These are phyloP conservation scores for Ballota nigra DNA, from an alignment of 257 asterid genomes.

Conservation along the genomic window DNA sequence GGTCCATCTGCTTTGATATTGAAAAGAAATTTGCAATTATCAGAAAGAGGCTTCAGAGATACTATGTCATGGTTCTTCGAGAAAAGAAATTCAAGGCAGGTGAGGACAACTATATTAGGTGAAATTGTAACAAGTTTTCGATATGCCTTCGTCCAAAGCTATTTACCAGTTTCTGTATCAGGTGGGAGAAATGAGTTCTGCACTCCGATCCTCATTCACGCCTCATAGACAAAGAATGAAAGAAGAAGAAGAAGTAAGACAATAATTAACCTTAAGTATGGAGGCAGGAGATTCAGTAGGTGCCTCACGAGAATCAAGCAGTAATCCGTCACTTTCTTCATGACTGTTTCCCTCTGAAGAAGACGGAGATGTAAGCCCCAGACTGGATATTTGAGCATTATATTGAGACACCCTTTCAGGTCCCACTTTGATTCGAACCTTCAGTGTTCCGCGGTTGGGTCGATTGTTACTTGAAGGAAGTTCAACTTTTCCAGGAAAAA, in stretches of 20 bases:
- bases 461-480: slow-evolving; percentile 42
- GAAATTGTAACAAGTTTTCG: slow-evolving; percentile 2
- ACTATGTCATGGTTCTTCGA: not conserved
- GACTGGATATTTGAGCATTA: slow-evolving; percentile 66
- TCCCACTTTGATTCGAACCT: slow-evolving; percentile 75
- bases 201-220: not conserved
- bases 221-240: not conserved
- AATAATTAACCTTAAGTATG: slow-evolving; percentile 60
- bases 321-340: slow-evolving; percentile 55
- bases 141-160: not conserved
- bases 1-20: slow-evolving; percentile 6
- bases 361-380: slow-evolving; percentile 87
- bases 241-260: not conserved
- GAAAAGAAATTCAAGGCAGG: slow-evolving; percentile 1
- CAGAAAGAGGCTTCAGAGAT: slow-evolving; percentile 12
- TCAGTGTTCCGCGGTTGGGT: slow-evolving; percentile 51
- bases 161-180: slow-evolving; percentile 12
- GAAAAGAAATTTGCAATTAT: not conserved
- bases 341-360: slow-evolving; percentile 70
- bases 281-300: slow-evolving; percentile 48
- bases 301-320: slow-evolving; percentile 38
- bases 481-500: slow-evolving; percentile 38
- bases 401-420: slow-evolving; percentile 54
- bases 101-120: slow-evolving; percentile 14
- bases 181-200: not conserved